Base-by-base conservation (phyloP, 805 yeast species). In the Brettanomyces anomalus region DNA sequence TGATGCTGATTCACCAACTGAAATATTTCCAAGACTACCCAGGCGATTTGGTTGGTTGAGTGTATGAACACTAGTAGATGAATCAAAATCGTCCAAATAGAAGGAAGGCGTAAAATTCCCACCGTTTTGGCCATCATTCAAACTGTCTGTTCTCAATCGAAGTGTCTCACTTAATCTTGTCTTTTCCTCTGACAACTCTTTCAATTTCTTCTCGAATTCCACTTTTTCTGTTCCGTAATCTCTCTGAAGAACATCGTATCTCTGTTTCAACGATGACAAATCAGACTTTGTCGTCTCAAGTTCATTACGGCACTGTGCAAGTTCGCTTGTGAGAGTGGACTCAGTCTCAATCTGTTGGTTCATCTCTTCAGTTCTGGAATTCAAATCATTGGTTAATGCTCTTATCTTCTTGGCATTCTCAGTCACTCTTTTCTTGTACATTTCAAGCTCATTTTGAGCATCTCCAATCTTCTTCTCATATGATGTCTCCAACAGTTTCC, bases 401-500 rank as follows among this genome's bases (percentile, higher is more conserved):
- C 56, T 57, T 36, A 58, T 50, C 43, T 54, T 57, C 46, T 54
- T 59, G 5, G 55, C 52, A 26, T 53, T 50, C 13, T 44, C 52
- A 15, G 58, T 33, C 47, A 65, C 64, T 35, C 57, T 59, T 37
- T 53, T 53, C 33, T 56, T 54, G 38, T 68, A 49, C 5, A 58
- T 61, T 31, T 67, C 72, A 6, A 74, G 56, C 41, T 77, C 77
- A 39, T 54, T 56, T 45, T 74, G 72, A n/a, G 72, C 49, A 14
- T 51, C 44, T 4, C 72, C 57, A 16, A 80, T 67, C 44, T 72
- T 74, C 7, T 63, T 58, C 46, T 70, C 65, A 46, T 87, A 67
- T 3, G 77, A 68, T 33, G 82, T 72, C 59, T 93, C 97, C 36
- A 87, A 79, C 16, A 78, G 66, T 44, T 82, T 80, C 95, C 96